Percentiles rank a stretch among this genome's conserved stretches.
These are phyloP conservation scores for Phytophthora pluvialis DNA, from an alignment of 352 stramenopile species.

Conservation along the genomic window DNA sequence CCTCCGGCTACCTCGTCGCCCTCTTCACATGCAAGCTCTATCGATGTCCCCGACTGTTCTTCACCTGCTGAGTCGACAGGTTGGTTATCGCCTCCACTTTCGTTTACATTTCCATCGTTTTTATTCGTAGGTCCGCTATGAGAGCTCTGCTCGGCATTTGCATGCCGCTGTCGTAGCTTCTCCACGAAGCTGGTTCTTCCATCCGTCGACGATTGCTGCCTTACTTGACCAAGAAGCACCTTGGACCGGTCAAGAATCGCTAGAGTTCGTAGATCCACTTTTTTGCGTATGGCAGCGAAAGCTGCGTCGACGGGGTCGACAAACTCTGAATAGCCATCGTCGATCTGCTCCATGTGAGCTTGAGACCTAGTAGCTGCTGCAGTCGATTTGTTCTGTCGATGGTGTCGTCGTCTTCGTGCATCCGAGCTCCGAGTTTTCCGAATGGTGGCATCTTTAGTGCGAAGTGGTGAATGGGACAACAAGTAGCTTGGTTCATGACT, in stretches of 20 bases:
- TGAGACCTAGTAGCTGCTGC: background rate
- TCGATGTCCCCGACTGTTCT: background rate
- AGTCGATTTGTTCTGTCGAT: constrained; percentile 10
- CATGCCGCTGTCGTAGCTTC: constrained; percentile 34
- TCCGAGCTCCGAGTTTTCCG: constrained; percentile 3
- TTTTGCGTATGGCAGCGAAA: constrained; percentile 47
- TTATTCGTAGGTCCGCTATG: background rate
- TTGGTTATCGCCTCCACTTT: constrained; percentile 7
- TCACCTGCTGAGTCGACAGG: background rate
- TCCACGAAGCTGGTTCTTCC: constrained; percentile 38
- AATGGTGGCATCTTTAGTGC: background rate
- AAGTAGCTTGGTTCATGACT: background rate
- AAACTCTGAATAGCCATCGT: constrained; percentile 24
- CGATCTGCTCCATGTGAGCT: background rate
- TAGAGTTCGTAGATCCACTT: constrained; percentile 58
- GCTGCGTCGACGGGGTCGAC: constrained; percentile 35
- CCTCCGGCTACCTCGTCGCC: background rate
- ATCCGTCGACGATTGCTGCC: constrained; percentile 7
- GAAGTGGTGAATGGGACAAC: constrained; percentile 17
- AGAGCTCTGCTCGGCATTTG: background rate
- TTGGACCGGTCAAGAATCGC: constrained; percentile 64
- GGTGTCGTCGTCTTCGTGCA: constrained; percentile 9
- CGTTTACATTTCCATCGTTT: background rate
- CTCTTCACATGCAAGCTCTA: background rate
- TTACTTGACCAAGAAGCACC: constrained; percentile 44